phyloP scores from a whole-genome alignment of 768 basidiomycete genomes.

The Mycena amicta region DNA sequence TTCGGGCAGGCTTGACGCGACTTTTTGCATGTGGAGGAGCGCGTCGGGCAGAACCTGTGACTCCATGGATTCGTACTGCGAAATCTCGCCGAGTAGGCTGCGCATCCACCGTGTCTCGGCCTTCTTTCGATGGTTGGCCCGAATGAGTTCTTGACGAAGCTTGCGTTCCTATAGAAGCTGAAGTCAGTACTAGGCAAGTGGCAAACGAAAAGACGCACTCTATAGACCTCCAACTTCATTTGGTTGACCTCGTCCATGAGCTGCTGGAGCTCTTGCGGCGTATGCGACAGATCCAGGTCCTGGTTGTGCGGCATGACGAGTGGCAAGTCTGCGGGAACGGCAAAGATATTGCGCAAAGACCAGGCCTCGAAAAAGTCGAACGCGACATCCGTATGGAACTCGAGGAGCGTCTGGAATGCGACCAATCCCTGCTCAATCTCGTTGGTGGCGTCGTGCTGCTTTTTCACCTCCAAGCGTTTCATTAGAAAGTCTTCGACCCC shows the following conservation, averaged over 20 bases:
- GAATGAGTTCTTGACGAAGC: conserved; percentile 56
- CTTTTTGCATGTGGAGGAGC: conserved; percentile 43
- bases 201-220: conserved; percentile 48
- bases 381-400: conserved; percentile 86
- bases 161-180: conserved; percentile 58
- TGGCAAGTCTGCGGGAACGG: conserved; percentile 67
- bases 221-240: conserved; percentile 65
- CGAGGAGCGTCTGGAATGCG: conserved; percentile 85
- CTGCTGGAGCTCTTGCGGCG: conserved; percentile 59
- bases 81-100: conserved; percentile 41
- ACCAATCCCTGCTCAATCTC: conserved; percentile 82
- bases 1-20: conserved; percentile 52
- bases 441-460: conserved; percentile 60
- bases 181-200: conserved; percentile 1
- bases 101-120: conserved; percentile 51
- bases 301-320: conserved; percentile 78
- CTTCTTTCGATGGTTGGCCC: conserved; percentile 52
- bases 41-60: conserved; percentile 1
- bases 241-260: conserved; percentile 70
- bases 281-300: conserved; percentile 64
- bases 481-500: conserved; percentile 78
- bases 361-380: conserved; percentile 93
- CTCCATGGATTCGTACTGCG: conserved; percentile 17
- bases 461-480: conserved; percentile 51
- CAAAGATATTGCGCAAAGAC: conserved; percentile 87